Percentiles rank a stretch among this genome's conserved stretches.
Conservation (phyloP, 495 filamentous ascomycete species). For the Talaromyces ruber region DNA sequence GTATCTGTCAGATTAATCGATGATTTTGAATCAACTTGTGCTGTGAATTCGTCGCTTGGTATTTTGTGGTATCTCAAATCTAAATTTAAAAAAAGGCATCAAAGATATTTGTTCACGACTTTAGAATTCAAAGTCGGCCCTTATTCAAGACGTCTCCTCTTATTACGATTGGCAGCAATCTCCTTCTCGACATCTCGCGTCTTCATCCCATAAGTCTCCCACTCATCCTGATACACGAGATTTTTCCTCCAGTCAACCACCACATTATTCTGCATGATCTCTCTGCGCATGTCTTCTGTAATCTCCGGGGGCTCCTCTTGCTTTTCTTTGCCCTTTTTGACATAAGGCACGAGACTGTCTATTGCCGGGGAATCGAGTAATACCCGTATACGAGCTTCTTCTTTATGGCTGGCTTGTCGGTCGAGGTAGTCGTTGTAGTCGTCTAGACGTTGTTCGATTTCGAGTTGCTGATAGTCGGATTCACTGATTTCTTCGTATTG, state of each 20-base stretch:
- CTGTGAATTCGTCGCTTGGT: not conserved
- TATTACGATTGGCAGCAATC: conserved; percentile 22
- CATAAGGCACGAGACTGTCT: conserved; percentile 4
- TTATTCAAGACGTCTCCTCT: conserved; percentile 20
- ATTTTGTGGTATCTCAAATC: not conserved
- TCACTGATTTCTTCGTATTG: not conserved
- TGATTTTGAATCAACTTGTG: not conserved
- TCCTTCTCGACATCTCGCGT: conserved; percentile 21
- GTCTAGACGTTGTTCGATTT: conserved; percentile 17
- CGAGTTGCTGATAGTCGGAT: not conserved
- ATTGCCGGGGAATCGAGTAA: conserved; percentile 30
- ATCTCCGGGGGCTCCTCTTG: not conserved
- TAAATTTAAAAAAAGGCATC: too few species aligned
- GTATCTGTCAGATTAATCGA: conserved; percentile 11
- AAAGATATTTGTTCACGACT: not conserved
- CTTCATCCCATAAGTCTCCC: conserved; percentile 38
- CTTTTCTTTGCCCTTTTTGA: conserved; percentile 8
- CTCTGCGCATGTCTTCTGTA: conserved; percentile 3
- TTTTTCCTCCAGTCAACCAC: conserved; percentile 37
- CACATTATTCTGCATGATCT: conserved; percentile 6
- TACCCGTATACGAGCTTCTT: conserved; percentile 33
- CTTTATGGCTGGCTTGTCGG: conserved; percentile 23
- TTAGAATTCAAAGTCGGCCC: not conserved
- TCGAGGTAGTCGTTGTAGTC: conserved; percentile 49
- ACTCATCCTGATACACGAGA: conserved; percentile 35